These are phyloP conservation scores for Paralagenidium karlingii DNA, from an alignment of 352 stramenopile species.

Conservation along the genomic window DNA sequence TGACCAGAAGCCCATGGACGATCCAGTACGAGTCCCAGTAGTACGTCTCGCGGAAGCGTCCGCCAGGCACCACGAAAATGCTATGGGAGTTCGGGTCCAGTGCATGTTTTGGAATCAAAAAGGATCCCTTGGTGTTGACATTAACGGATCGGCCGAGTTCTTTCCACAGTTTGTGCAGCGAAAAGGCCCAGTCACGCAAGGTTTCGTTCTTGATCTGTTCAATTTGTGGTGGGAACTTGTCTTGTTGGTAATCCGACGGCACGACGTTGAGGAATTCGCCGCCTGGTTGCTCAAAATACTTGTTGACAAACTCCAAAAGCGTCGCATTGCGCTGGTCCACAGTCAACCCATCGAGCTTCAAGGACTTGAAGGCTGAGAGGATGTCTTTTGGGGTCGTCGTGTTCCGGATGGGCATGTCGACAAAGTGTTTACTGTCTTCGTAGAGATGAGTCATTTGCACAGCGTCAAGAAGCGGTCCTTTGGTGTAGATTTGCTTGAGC, in stretches of 20 bases:
- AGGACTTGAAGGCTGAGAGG: constrained; percentile 1
- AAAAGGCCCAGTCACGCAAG: constrained; percentile 7
- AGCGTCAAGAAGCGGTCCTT: constrained; percentile 7
- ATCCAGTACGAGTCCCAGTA: constrained; percentile 57
- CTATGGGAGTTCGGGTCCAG: constrained; percentile 1
- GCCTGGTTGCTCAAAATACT: constrained; percentile 14
- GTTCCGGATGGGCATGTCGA: constrained; percentile 30
- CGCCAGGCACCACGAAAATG: constrained; percentile 23
- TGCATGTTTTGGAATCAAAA: constrained; percentile 3
- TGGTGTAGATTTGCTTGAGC: constrained; percentile 6
- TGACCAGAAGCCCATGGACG: constrained; percentile 20
- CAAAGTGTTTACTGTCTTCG: constrained; percentile 33
- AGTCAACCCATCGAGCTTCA: neutral
- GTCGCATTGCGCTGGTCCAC: neutral
- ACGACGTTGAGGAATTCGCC: constrained; percentile 9
- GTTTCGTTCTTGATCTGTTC: neutral
- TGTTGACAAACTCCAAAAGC: constrained; percentile 11
- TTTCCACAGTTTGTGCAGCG: constrained; percentile 15
- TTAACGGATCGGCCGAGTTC: constrained; percentile 8
- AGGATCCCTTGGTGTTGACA: constrained; percentile 11
- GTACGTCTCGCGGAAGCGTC: constrained; percentile 34
- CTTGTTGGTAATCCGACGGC: neutral
- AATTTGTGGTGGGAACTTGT: neutral
- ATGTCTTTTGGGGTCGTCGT: constrained; percentile 3
- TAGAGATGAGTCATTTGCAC: constrained; percentile 22